These are phyloP conservation scores for Ceratocystis cacaofunesta DNA, from an alignment of 2,329 filamentous ascomycete species.

Conservation along the genomic window DNA sequence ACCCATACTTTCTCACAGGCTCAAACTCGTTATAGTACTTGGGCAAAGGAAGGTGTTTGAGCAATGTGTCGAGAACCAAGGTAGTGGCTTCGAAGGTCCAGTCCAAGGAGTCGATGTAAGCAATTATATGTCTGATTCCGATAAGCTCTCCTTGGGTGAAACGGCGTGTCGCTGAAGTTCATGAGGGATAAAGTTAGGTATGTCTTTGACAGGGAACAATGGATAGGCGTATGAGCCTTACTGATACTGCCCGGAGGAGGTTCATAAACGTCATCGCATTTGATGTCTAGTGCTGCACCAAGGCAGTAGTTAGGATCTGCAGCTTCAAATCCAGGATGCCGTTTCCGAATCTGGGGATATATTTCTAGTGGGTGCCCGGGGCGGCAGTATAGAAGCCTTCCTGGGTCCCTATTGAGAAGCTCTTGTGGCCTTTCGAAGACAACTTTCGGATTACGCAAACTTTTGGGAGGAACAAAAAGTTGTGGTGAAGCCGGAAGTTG, in stretches of 20 bases:
- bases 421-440: neutral
- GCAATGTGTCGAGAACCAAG: neutral
- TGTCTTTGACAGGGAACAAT: neutral
- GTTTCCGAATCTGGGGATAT: neutral
- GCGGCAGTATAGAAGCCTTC: neutral
- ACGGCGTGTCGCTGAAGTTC: neutral
- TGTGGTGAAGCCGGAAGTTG: neutral
- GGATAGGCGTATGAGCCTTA: neutral
- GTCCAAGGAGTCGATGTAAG: conserved; percentile 2
- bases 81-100: conserved; percentile 6
- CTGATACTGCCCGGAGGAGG: neutral
- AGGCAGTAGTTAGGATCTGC: neutral
- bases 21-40: conserved; percentile 4
- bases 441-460: neutral
- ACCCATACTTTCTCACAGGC: neutral
- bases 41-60: conserved; percentile 8
- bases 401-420: neutral
- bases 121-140: neutral
- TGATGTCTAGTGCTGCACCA: neutral
- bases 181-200: neutral
- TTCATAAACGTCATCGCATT: conserved; percentile 5
- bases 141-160: neutral
- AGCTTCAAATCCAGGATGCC: neutral
- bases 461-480: neutral
- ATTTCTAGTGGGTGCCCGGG: conserved; percentile 1